Evolutionary conservation across 108 stramenopile species (phyloP).

Genomic region (Poteriospumella lacustris): DNA sequence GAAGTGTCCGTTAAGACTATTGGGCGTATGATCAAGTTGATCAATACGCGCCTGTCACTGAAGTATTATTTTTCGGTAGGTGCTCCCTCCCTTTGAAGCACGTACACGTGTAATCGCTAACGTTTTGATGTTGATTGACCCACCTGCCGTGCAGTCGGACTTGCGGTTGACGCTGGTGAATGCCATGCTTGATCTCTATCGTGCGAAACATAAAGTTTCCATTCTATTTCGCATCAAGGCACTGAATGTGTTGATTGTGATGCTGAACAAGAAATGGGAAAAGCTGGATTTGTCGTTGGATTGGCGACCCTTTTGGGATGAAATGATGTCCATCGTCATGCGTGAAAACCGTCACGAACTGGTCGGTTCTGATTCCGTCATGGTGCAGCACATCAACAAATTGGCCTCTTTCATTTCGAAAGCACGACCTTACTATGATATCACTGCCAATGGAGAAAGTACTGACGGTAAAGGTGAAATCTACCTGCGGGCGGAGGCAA

Average conservation of each 20-base stretch:
- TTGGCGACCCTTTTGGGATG: constrained; percentile 26
- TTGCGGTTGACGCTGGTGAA: too few relatives aligned
- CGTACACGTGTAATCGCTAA: too few relatives aligned
- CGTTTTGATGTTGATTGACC: too few relatives aligned
- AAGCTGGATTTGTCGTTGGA: not conserved
- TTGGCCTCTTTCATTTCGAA: not conserved
- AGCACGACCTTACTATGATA: not conserved
- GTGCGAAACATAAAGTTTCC: not conserved
- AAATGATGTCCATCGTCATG: not conserved
- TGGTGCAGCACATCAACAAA: not conserved
- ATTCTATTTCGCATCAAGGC: not conserved
- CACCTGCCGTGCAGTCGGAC: too few relatives aligned
- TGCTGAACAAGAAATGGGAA: not conserved
- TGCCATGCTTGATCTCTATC: too few relatives aligned
- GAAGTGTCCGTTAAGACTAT: too few relatives aligned
- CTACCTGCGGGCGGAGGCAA: too few relatives aligned
- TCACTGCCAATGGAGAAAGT: not conserved
- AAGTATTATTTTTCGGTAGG: too few relatives aligned
- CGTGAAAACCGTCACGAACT: not conserved
- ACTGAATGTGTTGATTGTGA: not conserved
- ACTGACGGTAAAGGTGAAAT: not conserved
- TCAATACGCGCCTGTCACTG: too few relatives aligned
- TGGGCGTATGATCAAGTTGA: too few relatives aligned
- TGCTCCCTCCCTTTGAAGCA: too few relatives aligned
- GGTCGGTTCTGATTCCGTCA: not conserved